phyloP scores from a whole-genome alignment of 306 rosid species.

The Carpinus viminea region DNA sequence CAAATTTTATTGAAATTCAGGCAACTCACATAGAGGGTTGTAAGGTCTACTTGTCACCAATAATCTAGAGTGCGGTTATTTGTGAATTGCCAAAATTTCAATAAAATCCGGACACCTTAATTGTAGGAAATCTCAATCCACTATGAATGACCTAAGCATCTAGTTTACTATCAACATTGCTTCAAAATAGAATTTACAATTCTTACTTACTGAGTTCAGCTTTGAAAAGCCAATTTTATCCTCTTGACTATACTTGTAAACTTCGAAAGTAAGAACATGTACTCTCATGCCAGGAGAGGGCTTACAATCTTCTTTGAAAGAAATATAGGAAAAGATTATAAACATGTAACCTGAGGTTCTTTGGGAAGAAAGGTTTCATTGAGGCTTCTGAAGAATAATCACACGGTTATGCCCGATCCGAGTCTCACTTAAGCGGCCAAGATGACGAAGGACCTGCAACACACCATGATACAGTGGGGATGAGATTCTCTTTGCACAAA shows the following conservation, averaged over 20 bases:
- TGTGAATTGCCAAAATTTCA: too few relatives aligned
- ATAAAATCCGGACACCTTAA: too few relatives aligned
- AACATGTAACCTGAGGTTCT: background rate
- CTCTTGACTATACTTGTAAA: background rate
- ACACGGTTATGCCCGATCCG: slow-evolving; percentile 83
- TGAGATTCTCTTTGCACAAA: background rate
- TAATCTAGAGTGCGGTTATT: too few relatives aligned
- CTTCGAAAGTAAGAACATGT: background rate
- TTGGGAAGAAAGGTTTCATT: slow-evolving; percentile 25
- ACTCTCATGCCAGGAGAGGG: background rate
- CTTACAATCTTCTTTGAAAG: background rate
- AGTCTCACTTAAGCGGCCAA: slow-evolving; percentile 83
- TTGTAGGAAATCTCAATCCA: too few relatives aligned
- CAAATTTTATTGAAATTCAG: too few relatives aligned
- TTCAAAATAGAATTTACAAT: background rate
- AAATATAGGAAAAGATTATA: background rate
- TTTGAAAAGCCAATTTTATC: background rate
- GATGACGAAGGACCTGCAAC: slow-evolving; percentile 93
- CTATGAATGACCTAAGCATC: too few relatives aligned
- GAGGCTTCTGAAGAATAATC: slow-evolving; percentile 67
- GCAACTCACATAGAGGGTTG: too few relatives aligned
- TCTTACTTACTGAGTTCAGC: background rate
- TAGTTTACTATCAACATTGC: too few relatives aligned
- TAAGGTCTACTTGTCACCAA: too few relatives aligned
- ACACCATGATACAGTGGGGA: slow-evolving; percentile 6